Evolutionary conservation across 495 filamentous ascomycete genomes (phyloP), one percentile per base, ranked within the genome.

Genomic region (Aspergillus taichungensis): DNA sequence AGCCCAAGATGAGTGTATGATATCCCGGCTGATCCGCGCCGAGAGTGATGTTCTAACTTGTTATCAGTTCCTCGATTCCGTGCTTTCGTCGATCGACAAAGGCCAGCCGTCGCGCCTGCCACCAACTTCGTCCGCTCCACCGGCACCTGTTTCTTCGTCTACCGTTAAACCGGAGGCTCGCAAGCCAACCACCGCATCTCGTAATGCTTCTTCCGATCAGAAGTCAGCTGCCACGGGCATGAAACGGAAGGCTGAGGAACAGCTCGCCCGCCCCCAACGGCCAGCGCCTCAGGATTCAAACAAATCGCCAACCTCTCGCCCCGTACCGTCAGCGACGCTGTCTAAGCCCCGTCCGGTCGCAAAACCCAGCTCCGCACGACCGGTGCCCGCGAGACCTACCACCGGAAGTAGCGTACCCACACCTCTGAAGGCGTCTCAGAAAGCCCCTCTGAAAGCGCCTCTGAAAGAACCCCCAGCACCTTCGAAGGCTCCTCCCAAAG

Each of bases 21-120:
- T 8, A 38, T 46, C 40, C 28, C 35, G n/a, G n/a, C 34, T 14
- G 44, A 10, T 31, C 13, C 30, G 36, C 18, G n/a, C 30, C 28
- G 6, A 14, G 29, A 43, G 9, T 34, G 30, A 11, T 43, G 8
- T 36, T 47, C 58, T 69, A 31, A 72, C 46, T 27, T 33, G 12
- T 13, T 43, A 31, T 8, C 34, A 80, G 77, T 78, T 77, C 46
- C 71, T 80, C 54, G 76, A 76, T 54, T 79, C 77, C 14, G 67
- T 79, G 27, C 68, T 79, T 43, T 70, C 75, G 47, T 76, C 73
- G 30, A 67, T 80, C 33, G 65, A 70, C 56, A 68, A 68, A 57
- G 73, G 67, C 35, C 64, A 64, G 37, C 62, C 63, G 34, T 43
- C 65, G 31, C 60, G 56, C 30, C 42, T 56, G 12, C 59, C 62